Evolutionary conservation across 148 eudicot genomes (phyloP).

Genomic region (Amaranthus cruentus): DNA sequence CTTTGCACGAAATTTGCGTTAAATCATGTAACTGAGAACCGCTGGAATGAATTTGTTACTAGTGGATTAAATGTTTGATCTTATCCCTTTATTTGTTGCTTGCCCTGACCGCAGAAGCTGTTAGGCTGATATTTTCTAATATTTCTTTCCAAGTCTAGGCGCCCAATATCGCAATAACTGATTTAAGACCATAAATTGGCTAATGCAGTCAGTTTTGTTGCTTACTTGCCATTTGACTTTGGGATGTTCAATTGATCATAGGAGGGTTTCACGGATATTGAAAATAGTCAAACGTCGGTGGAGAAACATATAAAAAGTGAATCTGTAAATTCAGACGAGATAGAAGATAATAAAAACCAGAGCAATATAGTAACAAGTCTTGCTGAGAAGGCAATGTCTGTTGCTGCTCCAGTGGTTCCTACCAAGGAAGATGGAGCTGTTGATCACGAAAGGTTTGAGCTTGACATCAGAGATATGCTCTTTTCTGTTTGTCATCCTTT

Average conservation of each 20-base stretch:
- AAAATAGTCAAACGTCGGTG: slow-evolving; percentile 29
- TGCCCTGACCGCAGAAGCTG: not conserved
- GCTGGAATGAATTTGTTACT: not conserved
- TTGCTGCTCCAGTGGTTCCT: slow-evolving; percentile 95
- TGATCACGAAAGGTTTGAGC: slow-evolving; percentile 79
- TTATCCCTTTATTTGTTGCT: not conserved
- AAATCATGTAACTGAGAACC: not conserved
- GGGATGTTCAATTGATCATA: slow-evolving; percentile 22
- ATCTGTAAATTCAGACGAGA: slow-evolving; percentile 33
- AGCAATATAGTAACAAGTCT: slow-evolving; percentile 62
- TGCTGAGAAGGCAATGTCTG: slow-evolving; percentile 95
- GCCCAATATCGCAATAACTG: no score
- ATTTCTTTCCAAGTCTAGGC: not conserved
- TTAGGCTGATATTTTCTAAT: not conserved
- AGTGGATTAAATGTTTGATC: slow-evolving; percentile 2
- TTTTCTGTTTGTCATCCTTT: not conserved
- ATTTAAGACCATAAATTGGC: not conserved
- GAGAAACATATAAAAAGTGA: slow-evolving; percentile 29
- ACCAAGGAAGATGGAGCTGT: slow-evolving; percentile 76
- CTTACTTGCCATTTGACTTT: slow-evolving; percentile 1
- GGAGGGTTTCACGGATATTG: slow-evolving; percentile 34
- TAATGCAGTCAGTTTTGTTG: not conserved
- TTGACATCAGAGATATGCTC: not conserved
- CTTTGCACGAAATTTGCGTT: not conserved
- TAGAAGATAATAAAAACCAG: slow-evolving; percentile 33